Conservation (phyloP, 352 stramenopile species). For the Phytophthora cajani region DNA sequence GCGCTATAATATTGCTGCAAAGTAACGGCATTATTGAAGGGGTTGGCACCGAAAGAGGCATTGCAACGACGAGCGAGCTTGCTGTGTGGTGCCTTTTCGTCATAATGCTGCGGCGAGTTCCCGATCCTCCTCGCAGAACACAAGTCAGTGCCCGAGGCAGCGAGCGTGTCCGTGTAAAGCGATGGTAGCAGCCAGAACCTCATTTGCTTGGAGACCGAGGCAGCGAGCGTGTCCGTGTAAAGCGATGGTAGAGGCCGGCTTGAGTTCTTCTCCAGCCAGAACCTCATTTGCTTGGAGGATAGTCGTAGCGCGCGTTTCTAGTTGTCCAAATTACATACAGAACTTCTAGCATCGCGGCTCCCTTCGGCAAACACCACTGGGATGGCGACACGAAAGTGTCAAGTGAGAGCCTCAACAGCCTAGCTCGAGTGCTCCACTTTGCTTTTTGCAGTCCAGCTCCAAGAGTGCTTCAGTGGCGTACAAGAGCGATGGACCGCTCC, state of each 20-base stretch:
- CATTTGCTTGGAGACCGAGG: slow-evolving; percentile 16
- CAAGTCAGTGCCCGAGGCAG: slow-evolving; percentile 2
- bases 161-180: slow-evolving; percentile 25
- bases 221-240: slow-evolving; percentile 22
- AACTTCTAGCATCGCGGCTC: slow-evolving; percentile 18
- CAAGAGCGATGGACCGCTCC: slow-evolving; percentile 43
- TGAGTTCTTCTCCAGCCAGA: slow-evolving; percentile 12
- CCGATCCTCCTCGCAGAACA: slow-evolving; percentile 4
- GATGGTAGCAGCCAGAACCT: slow-evolving; percentile 12
- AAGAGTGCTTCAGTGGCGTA: slow-evolving; percentile 1
- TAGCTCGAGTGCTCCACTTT: slow-evolving; percentile 25
- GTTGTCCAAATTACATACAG: slow-evolving; percentile 41
- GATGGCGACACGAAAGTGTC: slow-evolving; percentile 9
- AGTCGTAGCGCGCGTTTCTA: slow-evolving; percentile 39
- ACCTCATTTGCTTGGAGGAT: slow-evolving; percentile 24
- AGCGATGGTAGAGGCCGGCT: slow-evolving; percentile 21
- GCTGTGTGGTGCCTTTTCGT: slow-evolving; percentile 3
- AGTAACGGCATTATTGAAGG: slow-evolving; percentile 2
- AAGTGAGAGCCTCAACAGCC: neutral
- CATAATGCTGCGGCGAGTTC: slow-evolving; percentile 5
- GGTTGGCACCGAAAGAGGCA: slow-evolving; percentile 4
- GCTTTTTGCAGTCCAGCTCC: slow-evolving; percentile 20
- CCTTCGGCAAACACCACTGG: slow-evolving; percentile 22
- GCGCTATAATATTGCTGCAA: neutral
- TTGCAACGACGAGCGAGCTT: neutral